These are phyloP conservation scores for Colletotrichum destructivum DNA, from an alignment of 2,329 filamentous ascomycete species.

Conservation along the genomic window DNA sequence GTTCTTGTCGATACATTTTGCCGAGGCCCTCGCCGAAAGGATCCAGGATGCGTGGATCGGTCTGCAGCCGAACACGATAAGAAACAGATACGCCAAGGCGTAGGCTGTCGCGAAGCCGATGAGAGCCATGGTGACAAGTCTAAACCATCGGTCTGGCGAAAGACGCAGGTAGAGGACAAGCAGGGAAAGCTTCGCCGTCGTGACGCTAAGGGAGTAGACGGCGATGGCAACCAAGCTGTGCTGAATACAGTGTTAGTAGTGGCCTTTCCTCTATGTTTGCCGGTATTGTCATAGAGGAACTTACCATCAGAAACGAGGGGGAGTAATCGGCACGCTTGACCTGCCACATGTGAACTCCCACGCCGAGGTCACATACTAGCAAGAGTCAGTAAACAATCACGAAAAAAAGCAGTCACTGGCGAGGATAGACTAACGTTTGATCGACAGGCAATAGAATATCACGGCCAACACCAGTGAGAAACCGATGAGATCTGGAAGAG, in stretches of 20 bases:
- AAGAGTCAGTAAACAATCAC: not conserved
- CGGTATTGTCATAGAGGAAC: not conserved
- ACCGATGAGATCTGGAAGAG: slow-evolving; percentile 16
- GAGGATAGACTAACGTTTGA: slow-evolving; percentile 8
- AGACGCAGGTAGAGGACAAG: slow-evolving; percentile 41
- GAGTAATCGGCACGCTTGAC: slow-evolving; percentile 26
- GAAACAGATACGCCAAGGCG: slow-evolving; percentile 45
- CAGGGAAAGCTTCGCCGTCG: slow-evolving; percentile 41
- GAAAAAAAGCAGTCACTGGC: not conserved
- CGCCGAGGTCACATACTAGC: slow-evolving; percentile 28
- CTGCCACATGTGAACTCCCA: slow-evolving; percentile 37
- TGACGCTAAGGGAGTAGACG: slow-evolving; percentile 38
- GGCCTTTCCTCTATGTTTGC: not conserved
- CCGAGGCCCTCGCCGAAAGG: not conserved
- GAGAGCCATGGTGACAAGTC: slow-evolving; percentile 49
- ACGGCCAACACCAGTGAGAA: slow-evolving; percentile 19
- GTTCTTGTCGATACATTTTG: slow-evolving; percentile 33
- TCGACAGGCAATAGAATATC: slow-evolving; percentile 20
- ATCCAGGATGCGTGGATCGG: slow-evolving; percentile 37
- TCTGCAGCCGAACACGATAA: slow-evolving; percentile 43
- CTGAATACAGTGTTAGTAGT: not conserved
- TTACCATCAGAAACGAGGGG: slow-evolving; percentile 24
- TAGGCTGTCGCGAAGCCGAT: slow-evolving; percentile 50
- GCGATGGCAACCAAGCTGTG: slow-evolving; percentile 14
- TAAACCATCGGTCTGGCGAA: slow-evolving; percentile 50